Conservation (phyloP, 2,329 filamentous ascomycete species). For the Curvularia spicifera region DNA sequence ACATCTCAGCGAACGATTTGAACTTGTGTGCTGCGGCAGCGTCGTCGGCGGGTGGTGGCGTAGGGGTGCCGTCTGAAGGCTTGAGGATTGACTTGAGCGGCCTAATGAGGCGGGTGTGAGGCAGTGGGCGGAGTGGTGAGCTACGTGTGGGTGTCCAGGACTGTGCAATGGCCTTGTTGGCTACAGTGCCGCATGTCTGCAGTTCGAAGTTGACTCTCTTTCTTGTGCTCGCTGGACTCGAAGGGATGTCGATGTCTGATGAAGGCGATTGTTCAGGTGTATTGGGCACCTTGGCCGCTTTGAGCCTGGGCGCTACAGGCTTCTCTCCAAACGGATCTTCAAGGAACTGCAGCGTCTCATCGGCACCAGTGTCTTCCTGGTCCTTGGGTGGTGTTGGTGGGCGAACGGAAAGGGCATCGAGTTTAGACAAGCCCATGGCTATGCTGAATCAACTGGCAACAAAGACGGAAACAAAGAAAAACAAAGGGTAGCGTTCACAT, state of each 20-base stretch:
- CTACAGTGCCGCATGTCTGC: slow-evolving; percentile 64
- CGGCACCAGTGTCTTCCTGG: slow-evolving; percentile 42
- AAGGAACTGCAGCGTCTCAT: slow-evolving; percentile 54
- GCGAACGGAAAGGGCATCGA: slow-evolving; percentile 58
- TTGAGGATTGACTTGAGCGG: slow-evolving; percentile 84
- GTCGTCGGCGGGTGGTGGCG: slow-evolving; percentile 48
- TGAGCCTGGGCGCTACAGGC: slow-evolving; percentile 30
- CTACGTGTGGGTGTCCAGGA: slow-evolving; percentile 46
- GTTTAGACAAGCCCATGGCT: slow-evolving; percentile 51
- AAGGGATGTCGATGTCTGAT: slow-evolving; percentile 47
- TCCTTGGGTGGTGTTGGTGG: slow-evolving; percentile 64
- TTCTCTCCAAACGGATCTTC: slow-evolving; percentile 51
- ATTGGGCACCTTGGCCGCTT: slow-evolving; percentile 34
- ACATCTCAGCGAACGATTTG: slow-evolving; percentile 74
- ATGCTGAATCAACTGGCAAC: slow-evolving; percentile 39
- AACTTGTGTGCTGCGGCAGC: slow-evolving; percentile 55
- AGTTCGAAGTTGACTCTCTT: slow-evolving; percentile 67
- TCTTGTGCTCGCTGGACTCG: slow-evolving; percentile 45
- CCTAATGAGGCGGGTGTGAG: slow-evolving; percentile 59
- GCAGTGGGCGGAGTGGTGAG: slow-evolving; percentile 56
- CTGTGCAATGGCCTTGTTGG: slow-evolving; percentile 47
- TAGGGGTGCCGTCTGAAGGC: slow-evolving; percentile 56
- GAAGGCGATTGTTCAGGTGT: slow-evolving; percentile 54
- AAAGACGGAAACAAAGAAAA: slow-evolving; percentile 28
- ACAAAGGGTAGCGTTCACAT: slow-evolving; percentile 33